Evolutionary conservation across 371 early-diverging fungal genomes (phyloP).

Genomic region (Mucor lusitanicus): DNA sequence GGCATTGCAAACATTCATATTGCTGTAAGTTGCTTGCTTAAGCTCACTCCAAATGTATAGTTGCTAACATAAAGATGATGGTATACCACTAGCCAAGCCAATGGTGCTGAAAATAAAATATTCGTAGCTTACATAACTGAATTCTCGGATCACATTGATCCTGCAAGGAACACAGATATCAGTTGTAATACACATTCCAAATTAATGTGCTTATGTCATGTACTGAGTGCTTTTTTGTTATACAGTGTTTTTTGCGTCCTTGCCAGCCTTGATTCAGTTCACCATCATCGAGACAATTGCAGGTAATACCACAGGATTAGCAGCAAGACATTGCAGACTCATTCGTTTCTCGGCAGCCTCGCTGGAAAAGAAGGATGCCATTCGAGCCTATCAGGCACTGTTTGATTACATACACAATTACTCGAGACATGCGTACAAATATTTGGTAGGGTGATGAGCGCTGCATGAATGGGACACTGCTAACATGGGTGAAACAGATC

Average conservation of each 20-base stretch:
- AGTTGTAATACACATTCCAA: slow-evolving; percentile 20
- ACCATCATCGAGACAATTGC: slow-evolving; percentile 38
- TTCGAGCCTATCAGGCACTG: slow-evolving; percentile 35
- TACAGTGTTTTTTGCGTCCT: slow-evolving; percentile 37
- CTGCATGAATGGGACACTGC: background rate
- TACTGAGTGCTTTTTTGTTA: background rate
- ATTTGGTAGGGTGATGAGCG: slow-evolving; percentile 22
- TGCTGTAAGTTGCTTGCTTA: slow-evolving; percentile 6
- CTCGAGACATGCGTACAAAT: slow-evolving; percentile 46
- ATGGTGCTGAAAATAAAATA: slow-evolving; percentile 27
- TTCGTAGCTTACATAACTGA: slow-evolving; percentile 35
- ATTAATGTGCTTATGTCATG: background rate
- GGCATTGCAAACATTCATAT: slow-evolving; percentile 17
- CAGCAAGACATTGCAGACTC: background rate
- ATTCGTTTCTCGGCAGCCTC: slow-evolving; percentile 10
- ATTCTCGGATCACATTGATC: slow-evolving; percentile 40
- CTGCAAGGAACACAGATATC: slow-evolving; percentile 37
- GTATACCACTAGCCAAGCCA: slow-evolving; percentile 41
- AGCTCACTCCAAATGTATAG: background rate
- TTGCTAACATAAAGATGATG: background rate
- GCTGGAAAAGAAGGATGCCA: slow-evolving; percentile 30
- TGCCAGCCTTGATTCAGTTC: slow-evolving; percentile 39
- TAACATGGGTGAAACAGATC: slow-evolving; percentile 20
- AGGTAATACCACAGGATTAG: slow-evolving; percentile 6
- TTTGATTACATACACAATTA: slow-evolving; percentile 44